Base-by-base conservation (phyloP, 345 rosid species). In the Aquilaria sinensis region DNA sequence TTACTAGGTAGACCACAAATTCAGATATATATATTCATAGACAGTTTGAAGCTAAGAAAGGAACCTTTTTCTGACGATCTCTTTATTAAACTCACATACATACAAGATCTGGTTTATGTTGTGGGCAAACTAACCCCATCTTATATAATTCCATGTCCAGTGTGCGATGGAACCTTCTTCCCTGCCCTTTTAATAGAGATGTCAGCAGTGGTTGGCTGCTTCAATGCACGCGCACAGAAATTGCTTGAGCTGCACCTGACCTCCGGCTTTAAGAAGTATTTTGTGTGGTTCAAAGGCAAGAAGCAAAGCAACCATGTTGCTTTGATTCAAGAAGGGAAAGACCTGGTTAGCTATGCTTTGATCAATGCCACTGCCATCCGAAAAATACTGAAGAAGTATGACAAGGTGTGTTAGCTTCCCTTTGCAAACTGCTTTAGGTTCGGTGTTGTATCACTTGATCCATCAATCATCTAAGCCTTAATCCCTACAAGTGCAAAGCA, bases 361-460 rank as follows among this genome's bases (percentile, higher is more conserved):
- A 86, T 94, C 52, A 88, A 94, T 61, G 89, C 99, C 2, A 73
- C 75, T 3, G 99, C 97, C 7, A 82, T 94, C 46, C 73, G 95
- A 46, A 94, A 94, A 73, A 94, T 94, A 61, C 89, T 90, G 30
- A 94, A 94, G 78, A 94, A 90, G 72, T 94, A 94, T 54, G 99
- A 94, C 67, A 93, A 93, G 94, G 97, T 85, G 65, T 5, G 63
- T 16, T 60, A 23, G 3, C 23, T 41, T 46, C 31, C 6, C 53
- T 62, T 37, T 15, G 41, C 9, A 53, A 43, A 47, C 0, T 4
- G n/a, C 9, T 10, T 23, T 15, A 9, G 1, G 9, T 56, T 7
- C 23, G 58, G 9, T 23, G 43, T 37, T 37, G 3, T 37, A 37
- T 37, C 43, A 23, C 23, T 23, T 23, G 23, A 23, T 23, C 23